Base-by-base conservation (phyloP, 2,329 filamentous ascomycete genomes). In the Trichoderma simmonsii region DNA sequence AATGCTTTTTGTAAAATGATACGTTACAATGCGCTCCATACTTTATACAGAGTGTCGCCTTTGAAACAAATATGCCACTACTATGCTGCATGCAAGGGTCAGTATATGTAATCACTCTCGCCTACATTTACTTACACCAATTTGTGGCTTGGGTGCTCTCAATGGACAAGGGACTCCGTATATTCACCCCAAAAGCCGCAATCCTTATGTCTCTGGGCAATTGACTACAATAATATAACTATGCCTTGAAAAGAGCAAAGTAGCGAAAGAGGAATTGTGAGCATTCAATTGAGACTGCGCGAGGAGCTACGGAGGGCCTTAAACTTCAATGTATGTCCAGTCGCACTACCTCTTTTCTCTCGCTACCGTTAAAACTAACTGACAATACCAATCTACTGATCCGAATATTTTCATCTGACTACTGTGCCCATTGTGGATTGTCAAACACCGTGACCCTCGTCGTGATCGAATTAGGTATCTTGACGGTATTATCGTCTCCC, bases 181-280 rank as follows among this genome's bases (percentile, higher is more conserved):
- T 39, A 3, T 39, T 18, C 18, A 39, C 18, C 14, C 36, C 7
- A 43, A 43, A 43, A 4, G 3, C 15, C 6, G 7, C 39, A 43
- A 43, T 43, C 7, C 4, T n/a, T 9, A 43, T 9, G 39, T 2
- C 7, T n/a, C 7, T n/a, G 7, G 7, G 15, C 15, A 9, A 0
- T 43, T 1, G 0, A 43, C n/a, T 4, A 2, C 3, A 43, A n/a
- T n/a, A 43, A 1, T 7, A 4, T 7, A n/a, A 15, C 7, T n/a
- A 9, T 43, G 7, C 7, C 0, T 1, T 0, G 7, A 43, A 4
- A 43, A 1, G 36, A 43, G 15, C 15, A 4, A 8, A 15, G 6
- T 18, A 43, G 18, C 7, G 39, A 43, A 43, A 43, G 7, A 9
- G 7, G 4, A 9, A 43, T 9, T 3, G 3, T 9, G 39, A 43